phyloP scores from a whole-genome alignment of 805 yeast genomes.

The Kurtzmaniella cleridarum region DNA sequence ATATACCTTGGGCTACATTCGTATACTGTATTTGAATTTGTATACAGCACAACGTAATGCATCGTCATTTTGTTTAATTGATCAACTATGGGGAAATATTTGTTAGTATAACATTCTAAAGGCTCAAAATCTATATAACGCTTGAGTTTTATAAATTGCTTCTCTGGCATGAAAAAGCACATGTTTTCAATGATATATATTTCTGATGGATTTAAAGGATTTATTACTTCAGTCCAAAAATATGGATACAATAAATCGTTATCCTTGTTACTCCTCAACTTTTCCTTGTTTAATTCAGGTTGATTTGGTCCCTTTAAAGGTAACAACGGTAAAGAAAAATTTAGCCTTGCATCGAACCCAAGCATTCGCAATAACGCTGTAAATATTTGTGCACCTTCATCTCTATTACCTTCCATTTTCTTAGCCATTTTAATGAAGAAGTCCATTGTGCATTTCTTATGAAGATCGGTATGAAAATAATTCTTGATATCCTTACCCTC shows the following conservation, averaged over 20 bases:
- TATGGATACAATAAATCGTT: slow-evolving; percentile 30
- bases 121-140: slow-evolving; percentile 7
- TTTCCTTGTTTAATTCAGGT: slow-evolving; percentile 18
- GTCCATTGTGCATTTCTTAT: slow-evolving; percentile 5
- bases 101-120: slow-evolving; percentile 8
- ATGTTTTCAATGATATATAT: slow-evolving; percentile 22
- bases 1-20: slow-evolving; percentile 30
- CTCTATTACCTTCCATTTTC: slow-evolving; percentile 25
- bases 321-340: slow-evolving; percentile 26
- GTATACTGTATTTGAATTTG: slow-evolving; percentile 11
- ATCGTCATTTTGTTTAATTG: slow-evolving; percentile 24
- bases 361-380: slow-evolving; percentile 22
- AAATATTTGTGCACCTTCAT: slow-evolving; percentile 28
- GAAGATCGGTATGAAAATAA: slow-evolving; percentile 17
- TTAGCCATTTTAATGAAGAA: slow-evolving; percentile 13
- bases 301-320: slow-evolving; percentile 11
- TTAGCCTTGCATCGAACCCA: slow-evolving; percentile 26
- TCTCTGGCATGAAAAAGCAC: slow-evolving; percentile 24
- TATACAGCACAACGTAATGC: slow-evolving; percentile 23
- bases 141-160: slow-evolving; percentile 16
- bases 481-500: slow-evolving; percentile 4
- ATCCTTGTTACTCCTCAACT: slow-evolving; percentile 19
- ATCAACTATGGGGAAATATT: slow-evolving; percentile 16
- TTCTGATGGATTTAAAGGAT: slow-evolving; percentile 21
- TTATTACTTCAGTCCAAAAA: slow-evolving; percentile 31